These are phyloP conservation scores for Ambrosia trifida DNA, from an alignment of 129 eudicot genomes.

Conservation along the genomic window DNA sequence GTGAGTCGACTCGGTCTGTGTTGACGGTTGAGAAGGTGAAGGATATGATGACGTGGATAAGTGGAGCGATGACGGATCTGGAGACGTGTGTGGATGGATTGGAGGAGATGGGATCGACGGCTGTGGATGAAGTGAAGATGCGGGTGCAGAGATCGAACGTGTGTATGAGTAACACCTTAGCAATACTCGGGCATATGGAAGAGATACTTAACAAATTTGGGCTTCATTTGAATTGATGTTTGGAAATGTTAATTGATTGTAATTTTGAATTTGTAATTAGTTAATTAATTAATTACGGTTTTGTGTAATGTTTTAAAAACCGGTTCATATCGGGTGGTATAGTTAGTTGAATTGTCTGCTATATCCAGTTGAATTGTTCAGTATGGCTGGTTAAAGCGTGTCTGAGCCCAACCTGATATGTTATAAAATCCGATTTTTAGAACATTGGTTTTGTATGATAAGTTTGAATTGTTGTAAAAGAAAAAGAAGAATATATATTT, in stretches of 20 bases:
- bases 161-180: conserved; percentile 70
- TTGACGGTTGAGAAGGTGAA: conserved; percentile 39
- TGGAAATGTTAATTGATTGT: not conserved
- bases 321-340: too few relatives aligned
- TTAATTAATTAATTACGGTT: not conserved
- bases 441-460: not conserved
- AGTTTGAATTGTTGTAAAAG: not conserved
- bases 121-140: conserved; percentile 48
- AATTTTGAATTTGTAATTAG: conserved; percentile 22
- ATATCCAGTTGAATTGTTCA: too few relatives aligned
- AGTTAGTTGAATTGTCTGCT: too few relatives aligned
- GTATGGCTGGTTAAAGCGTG: too few relatives aligned
- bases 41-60: conserved; percentile 73
- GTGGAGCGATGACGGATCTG: conserved; percentile 73
- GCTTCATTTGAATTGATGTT: conserved; percentile 35
- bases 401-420: too few relatives aligned
- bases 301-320: too few relatives aligned
- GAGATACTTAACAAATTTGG: conserved; percentile 43
- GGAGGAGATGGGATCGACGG: conserved; percentile 64
- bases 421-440: too few relatives aligned
- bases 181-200: conserved; percentile 56
- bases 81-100: conserved; percentile 80
- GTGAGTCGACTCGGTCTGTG: conserved; percentile 51
- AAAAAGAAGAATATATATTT: not conserved
- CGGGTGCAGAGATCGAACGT: conserved; percentile 55